A percentile compares a stretch with the other conserved stretches of the same genome.
These are phyloP conservation scores for Liquidambar formosana DNA, from an alignment of 164 flowering plant species.

Conservation along the genomic window DNA sequence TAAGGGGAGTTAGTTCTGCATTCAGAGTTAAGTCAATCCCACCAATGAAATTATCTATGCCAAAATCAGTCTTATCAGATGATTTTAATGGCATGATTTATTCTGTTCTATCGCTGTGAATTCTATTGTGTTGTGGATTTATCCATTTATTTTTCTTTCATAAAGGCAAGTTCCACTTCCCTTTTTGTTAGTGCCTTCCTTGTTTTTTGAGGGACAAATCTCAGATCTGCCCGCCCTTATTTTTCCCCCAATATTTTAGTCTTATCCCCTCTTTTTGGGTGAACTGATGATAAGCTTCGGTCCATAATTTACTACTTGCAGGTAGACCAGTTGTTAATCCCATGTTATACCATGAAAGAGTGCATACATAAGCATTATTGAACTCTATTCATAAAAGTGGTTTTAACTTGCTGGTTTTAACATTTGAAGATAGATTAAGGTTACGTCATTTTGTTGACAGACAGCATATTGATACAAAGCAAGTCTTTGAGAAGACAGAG, in stretches of 20 bases:
- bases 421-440: not conserved
- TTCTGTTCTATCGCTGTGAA: not conserved
- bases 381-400: no score
- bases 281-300: no score
- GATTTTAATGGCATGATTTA: not conserved
- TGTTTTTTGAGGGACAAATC: not conserved
- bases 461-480: constrained; percentile 61
- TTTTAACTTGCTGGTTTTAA: not conserved
- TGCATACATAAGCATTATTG: not conserved
- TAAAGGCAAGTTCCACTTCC: not conserved
- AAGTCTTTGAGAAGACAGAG: constrained; percentile 65
- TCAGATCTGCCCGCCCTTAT: no score
- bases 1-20: not conserved
- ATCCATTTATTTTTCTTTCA: not conserved
- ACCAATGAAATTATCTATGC: not conserved
- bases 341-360: no score
- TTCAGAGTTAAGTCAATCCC: not conserved
- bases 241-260: no score
- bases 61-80: not conserved
- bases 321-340: no score
- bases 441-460: constrained; percentile 36
- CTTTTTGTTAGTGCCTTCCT: not conserved
- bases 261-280: no score
- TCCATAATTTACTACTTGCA: no score
- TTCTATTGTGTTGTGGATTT: not conserved